A percentile compares a stretch with the other conserved stretches of the same genome.
phyloP scores from a whole-genome alignment of 495 filamentous ascomycete genomes.

The Clavariopsis aquatica region DNA sequence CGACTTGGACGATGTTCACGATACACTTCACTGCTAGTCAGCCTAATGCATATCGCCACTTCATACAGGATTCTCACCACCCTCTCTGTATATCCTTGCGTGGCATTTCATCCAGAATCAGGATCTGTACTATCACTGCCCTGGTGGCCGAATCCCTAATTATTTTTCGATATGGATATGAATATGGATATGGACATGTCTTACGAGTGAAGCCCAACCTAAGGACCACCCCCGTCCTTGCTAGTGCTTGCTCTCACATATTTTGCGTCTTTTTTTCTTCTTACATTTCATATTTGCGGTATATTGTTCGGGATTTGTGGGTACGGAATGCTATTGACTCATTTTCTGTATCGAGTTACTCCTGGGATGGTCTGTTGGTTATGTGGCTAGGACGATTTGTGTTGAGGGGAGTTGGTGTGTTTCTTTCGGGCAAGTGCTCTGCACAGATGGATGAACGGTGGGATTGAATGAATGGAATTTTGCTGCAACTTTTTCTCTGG shows the following conservation, averaged over 20 bases:
- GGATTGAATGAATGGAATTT: background rate
- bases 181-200: background rate
- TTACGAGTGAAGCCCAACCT: too few relatives aligned
- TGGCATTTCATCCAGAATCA: constrained; percentile 16
- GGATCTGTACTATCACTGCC: constrained; percentile 29
- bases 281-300: constrained; percentile 2
- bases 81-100: constrained; percentile 7
- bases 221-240: too few relatives aligned
- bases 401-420: background rate
- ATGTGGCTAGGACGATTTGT: background rate
- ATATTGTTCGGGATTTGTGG: constrained; percentile 3
- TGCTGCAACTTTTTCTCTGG: background rate
- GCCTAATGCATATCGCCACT: background rate
- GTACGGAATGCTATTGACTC: background rate
- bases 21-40: background rate
- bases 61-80: background rate
- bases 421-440: background rate
- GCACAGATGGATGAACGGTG: background rate
- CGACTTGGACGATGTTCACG: constrained; percentile 5
- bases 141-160: constrained; percentile 18
- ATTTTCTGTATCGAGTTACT: background rate
- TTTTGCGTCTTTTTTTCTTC: background rate
- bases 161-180: constrained; percentile 1
- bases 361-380: background rate
- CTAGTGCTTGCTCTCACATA: background rate